Percentiles rank a stretch among this genome's conserved stretches.
These are phyloP conservation scores for Fragosphaeria purpurea DNA, from an alignment of 2,329 filamentous ascomycete species.

Conservation along the genomic window DNA sequence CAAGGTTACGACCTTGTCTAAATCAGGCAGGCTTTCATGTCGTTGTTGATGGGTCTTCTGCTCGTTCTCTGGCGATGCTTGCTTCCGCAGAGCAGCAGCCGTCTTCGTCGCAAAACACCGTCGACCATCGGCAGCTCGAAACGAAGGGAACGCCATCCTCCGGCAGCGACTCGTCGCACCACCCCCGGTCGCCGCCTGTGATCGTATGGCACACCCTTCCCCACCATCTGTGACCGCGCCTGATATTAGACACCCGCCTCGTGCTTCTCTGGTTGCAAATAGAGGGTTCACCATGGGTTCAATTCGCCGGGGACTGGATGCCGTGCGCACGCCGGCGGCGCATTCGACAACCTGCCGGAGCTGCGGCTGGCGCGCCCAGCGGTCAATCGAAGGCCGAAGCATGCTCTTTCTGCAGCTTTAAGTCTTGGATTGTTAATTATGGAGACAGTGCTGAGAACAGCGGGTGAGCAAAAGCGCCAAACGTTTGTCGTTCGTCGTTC, in stretches of 20 bases:
- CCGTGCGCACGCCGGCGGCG: slow-evolving; percentile 13
- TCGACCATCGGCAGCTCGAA: neutral
- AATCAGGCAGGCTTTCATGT: slow-evolving; percentile 21
- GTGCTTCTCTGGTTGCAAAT: too few species aligned
- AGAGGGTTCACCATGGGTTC: too few species aligned
- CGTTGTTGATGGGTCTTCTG: neutral
- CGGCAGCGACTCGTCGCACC: too few species aligned
- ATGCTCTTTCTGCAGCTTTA: neutral
- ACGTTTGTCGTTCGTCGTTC: too few species aligned
- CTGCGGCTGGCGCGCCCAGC: slow-evolving; percentile 7
- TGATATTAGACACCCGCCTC: too few species aligned
- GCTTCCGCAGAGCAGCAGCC: neutral
- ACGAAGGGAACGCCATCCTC: too few species aligned
- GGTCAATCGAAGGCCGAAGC: neutral
- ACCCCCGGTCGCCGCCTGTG: too few species aligned
- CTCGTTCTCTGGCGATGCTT: neutral
- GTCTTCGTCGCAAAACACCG: neutral
- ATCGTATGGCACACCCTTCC: too few species aligned
- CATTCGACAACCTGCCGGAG: slow-evolving; percentile 20
- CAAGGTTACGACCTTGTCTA: slow-evolving; percentile 29
- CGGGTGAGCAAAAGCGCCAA: too few species aligned
- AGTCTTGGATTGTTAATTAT: neutral
- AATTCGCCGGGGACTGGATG: too few species aligned
- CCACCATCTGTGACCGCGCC: too few species aligned
- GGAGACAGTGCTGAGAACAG: neutral